Evolutionary conservation across 2,329 filamentous ascomycete species (phyloP).

Genomic region (Pseudocercospora ulei): DNA sequence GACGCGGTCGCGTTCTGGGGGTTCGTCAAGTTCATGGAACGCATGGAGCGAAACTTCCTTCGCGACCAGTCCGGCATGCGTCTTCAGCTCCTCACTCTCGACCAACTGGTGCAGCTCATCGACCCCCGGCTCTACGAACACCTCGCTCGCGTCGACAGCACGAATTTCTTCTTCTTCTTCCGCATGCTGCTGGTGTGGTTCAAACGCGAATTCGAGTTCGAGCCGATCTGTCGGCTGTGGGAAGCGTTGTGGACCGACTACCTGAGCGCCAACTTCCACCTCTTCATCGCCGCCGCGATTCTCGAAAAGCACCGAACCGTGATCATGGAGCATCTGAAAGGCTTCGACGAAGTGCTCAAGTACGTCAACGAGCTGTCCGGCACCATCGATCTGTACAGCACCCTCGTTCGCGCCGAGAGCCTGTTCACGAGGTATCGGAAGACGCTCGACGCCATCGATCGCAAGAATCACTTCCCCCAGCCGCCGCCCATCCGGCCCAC

Average conservation of each 20-base stretch:
- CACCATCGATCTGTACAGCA: constrained; percentile 81
- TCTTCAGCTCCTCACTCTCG: constrained; percentile 75
- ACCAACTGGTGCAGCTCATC: constrained; percentile 93
- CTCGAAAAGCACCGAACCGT: constrained; percentile 92
- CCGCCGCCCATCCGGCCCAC: constrained; percentile 41
- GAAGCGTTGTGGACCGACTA: constrained; percentile 92
- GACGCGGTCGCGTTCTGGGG: constrained; percentile 96
- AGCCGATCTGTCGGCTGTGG: constrained; percentile 79
- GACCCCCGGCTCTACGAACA: constrained; percentile 90
- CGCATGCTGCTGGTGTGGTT: constrained; percentile 98
- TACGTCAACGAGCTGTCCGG: constrained; percentile 95
- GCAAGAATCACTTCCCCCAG: constrained; percentile 73
- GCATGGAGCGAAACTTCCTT: constrained; percentile 96
- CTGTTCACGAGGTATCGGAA: constrained; percentile 82
- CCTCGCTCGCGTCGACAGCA: constrained; percentile 79
- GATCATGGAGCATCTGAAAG: constrained; percentile 85
- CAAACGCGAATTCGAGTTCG: constrained; percentile 91
- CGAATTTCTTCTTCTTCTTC: constrained; percentile 99
- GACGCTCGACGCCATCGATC: constrained; percentile 82
- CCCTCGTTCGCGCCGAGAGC: constrained; percentile 75
- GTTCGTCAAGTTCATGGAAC: constrained; percentile 90
- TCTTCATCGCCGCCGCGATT: constrained; percentile 89
- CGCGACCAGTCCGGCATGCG: constrained; percentile 96
- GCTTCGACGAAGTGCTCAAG: constrained; percentile 95
- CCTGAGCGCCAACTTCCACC: constrained; percentile 76